phyloP scores from a whole-genome alignment of 2,329 filamentous ascomycete genomes.

The Xylaria sp. region DNA sequence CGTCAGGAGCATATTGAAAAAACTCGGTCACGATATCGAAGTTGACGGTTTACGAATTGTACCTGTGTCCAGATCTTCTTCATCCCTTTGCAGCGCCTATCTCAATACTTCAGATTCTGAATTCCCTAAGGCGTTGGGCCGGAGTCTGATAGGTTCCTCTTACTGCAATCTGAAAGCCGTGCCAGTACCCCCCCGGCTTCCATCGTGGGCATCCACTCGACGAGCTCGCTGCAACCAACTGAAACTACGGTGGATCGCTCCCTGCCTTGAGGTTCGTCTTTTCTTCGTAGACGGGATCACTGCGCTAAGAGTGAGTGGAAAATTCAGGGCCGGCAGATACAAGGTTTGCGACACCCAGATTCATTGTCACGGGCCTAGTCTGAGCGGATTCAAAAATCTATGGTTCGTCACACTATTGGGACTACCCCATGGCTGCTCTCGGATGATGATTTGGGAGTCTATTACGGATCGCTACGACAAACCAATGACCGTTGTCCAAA shows the following conservation, averaged over 20 bases:
- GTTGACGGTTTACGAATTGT: conserved; percentile 29
- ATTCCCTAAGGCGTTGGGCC: conserved; percentile 24
- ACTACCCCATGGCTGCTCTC: conserved; percentile 15
- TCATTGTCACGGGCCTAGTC: too few relatives aligned
- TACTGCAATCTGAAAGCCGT: conserved; percentile 18
- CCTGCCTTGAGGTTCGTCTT: background rate
- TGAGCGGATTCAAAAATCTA: too few relatives aligned
- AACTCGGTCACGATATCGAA: conserved; percentile 30
- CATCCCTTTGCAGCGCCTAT: conserved; percentile 28
- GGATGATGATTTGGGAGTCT: conserved; percentile 10
- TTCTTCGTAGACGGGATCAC: background rate
- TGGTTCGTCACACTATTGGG: conserved; percentile 8
- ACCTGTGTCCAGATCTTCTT: conserved; percentile 16
- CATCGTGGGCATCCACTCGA: conserved; percentile 33
- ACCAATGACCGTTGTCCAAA: background rate
- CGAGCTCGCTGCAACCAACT: conserved; percentile 31
- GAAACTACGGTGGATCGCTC: conserved; percentile 21
- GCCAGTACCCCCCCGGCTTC: conserved; percentile 30
- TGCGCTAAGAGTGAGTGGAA: conserved; percentile 15
- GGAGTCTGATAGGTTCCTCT: conserved; percentile 11
- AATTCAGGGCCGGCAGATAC: conserved; percentile 31
- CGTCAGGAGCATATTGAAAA: conserved; percentile 22
- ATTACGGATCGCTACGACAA: conserved; percentile 15
- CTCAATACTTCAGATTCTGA: conserved; percentile 28
- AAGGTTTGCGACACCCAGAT: conserved; percentile 11